Conservation (phyloP, 2,329 filamentous ascomycete species). For the Aspergillus alliaceus region DNA sequence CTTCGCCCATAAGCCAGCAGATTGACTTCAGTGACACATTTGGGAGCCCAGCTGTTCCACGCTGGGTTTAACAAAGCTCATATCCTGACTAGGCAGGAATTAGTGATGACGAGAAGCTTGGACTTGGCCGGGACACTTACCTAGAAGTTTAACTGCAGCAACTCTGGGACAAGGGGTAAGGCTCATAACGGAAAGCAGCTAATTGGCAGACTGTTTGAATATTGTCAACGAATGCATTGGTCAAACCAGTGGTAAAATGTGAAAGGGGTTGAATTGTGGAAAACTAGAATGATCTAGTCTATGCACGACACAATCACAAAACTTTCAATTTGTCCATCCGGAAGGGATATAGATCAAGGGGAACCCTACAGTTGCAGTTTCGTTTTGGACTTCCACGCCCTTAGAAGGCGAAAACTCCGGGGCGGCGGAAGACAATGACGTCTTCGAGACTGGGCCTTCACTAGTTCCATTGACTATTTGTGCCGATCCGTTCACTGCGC, state of each 20-base stretch:
- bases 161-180: slow-evolving; percentile 33
- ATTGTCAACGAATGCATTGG: slow-evolving; percentile 57
- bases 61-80: slow-evolving; percentile 1
- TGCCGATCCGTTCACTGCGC: slow-evolving; percentile 31
- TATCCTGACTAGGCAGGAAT: slow-evolving; percentile 2
- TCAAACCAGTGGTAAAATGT: slow-evolving; percentile 45
- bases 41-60: background rate
- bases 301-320: slow-evolving; percentile 44
- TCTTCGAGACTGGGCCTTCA: slow-evolving; percentile 42
- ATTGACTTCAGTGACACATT: slow-evolving; percentile 5
- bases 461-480: slow-evolving; percentile 41
- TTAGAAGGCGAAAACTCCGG: slow-evolving; percentile 60
- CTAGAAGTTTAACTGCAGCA: slow-evolving; percentile 23
- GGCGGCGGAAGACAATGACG: slow-evolving; percentile 62
- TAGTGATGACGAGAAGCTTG: slow-evolving; percentile 6
- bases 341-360: slow-evolving; percentile 36
- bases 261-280: background rate
- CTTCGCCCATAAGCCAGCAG: slow-evolving; percentile 51
- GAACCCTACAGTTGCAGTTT: slow-evolving; percentile 38
- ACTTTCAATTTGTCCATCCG: slow-evolving; percentile 47
- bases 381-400: slow-evolving; percentile 28
- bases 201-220: slow-evolving; percentile 52
- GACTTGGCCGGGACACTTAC: background rate
- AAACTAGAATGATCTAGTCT: background rate
- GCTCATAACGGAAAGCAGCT: background rate